Evolutionary conservation across 2,329 filamentous ascomycete genomes (phyloP).

Genomic region (Aspergillus candidus): DNA sequence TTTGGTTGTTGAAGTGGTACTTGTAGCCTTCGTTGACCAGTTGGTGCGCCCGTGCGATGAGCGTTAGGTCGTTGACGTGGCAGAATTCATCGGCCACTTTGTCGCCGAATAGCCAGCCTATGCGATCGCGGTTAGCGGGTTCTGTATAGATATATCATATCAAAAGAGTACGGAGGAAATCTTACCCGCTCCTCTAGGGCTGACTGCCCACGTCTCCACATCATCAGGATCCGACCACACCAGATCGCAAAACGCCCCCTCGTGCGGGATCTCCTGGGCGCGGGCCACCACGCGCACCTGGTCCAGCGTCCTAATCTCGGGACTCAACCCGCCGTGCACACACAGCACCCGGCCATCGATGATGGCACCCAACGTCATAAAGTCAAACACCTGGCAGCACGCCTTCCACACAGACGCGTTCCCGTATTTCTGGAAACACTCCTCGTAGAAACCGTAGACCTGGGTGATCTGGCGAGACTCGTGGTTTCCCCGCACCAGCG

Average conservation of each 20-base stretch:
- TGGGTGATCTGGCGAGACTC: slow-evolving; percentile 73
- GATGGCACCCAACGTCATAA: slow-evolving; percentile 65
- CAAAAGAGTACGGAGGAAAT: slow-evolving; percentile 5
- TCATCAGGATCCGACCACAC: slow-evolving; percentile 72
- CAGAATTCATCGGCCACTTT: slow-evolving; percentile 72
- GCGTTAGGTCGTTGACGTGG: slow-evolving; percentile 65
- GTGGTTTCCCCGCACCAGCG: slow-evolving; percentile 67
- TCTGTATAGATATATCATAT: too few species aligned
- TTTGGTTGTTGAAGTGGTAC: slow-evolving; percentile 93
- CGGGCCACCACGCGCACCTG: slow-evolving; percentile 69
- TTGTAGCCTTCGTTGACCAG: slow-evolving; percentile 74
- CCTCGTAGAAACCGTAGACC: slow-evolving; percentile 73
- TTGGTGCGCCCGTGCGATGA: slow-evolving; percentile 69
- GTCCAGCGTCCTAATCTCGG: slow-evolving; percentile 67
- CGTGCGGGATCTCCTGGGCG: slow-evolving; percentile 70
- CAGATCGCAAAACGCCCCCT: slow-evolving; percentile 70
- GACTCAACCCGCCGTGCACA: slow-evolving; percentile 65
- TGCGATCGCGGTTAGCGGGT: slow-evolving; percentile 8
- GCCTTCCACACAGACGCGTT: slow-evolving; percentile 75
- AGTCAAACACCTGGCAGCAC: slow-evolving; percentile 73
- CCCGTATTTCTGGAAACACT: slow-evolving; percentile 70
- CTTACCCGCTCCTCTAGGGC: slow-evolving; percentile 59
- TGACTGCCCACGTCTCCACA: slow-evolving; percentile 65
- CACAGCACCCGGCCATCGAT: slow-evolving; percentile 70
- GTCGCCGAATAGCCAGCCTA: slow-evolving; percentile 59